Base-by-base conservation (phyloP, 1,139 yeast genomes). In the Zygoascus sp. region DNA sequence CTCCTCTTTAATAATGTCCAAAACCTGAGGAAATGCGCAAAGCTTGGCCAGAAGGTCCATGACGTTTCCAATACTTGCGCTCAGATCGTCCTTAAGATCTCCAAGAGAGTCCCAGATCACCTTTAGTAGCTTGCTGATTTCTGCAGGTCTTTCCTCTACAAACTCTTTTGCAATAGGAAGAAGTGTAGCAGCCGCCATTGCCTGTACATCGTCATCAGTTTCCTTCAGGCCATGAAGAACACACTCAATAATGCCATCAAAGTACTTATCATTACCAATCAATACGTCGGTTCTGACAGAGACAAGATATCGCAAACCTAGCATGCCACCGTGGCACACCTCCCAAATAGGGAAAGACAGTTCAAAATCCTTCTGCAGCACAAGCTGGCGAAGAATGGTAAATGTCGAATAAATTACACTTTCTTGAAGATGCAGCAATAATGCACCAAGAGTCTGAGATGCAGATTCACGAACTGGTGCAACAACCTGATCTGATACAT, bases 381-480 rank as follows among this genome's bases (percentile, higher is more conserved):
- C 88, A 49, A 94, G 71, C 44, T 77, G 75, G 50, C 80, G 77
- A 48, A 94, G 73, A 27, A 83, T 81, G 19, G 71, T 61, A 62
- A 90, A 92, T 0, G 89, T 80, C 47, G 76, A 72, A 2, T 76
- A 68, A 3, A 76, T 79, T 23, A 73, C 71, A 37, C 72, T 66
- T 41, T 73, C 77, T 30, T 81, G 76, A 41, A 92, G 70, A 67
- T 89, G 95, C 25, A 83, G 72, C 43, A 92, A 69, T 42, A 92
- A 70, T 1, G 97, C 96, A 22, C 96, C 98, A 44, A 94, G 67
- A 0, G 97, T 81, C 66, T 94, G 99, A 0, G 97, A 97, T 25
- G 94, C 88, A 21, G 96, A 88, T 67, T 94, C 99, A 59, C 98
- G 74, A 2, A 94, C 97, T 0, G 99, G 99, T 0, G 97, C 98